Evolutionary conservation across 2,329 filamentous ascomycete species (phyloP).

Genomic region (Penicillium decumbens): DNA sequence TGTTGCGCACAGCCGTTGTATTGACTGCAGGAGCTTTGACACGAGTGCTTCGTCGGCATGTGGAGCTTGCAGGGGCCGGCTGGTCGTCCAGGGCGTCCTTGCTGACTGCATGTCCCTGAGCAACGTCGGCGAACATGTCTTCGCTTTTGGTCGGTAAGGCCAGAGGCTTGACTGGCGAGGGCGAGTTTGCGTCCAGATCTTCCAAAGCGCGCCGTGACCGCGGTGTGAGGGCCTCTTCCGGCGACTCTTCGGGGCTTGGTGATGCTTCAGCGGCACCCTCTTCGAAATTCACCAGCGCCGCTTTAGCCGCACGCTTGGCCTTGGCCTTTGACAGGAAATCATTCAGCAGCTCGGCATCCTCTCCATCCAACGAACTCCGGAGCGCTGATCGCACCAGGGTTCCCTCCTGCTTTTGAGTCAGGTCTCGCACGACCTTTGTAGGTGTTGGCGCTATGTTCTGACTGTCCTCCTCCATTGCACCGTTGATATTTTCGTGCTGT

Average conservation of each 20-base stretch:
- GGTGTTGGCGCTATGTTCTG: conserved; percentile 5
- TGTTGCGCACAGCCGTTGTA: conserved; percentile 31
- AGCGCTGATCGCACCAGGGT: conserved; percentile 36
- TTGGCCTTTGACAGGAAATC: conserved; percentile 41
- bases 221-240: conserved; percentile 27
- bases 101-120: conserved; percentile 11
- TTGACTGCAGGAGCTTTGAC: conserved; percentile 24
- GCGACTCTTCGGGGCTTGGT: conserved; percentile 14
- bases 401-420: conserved; percentile 31
- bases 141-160: conserved; percentile 29
- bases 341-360: conserved; percentile 39
- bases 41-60: conserved; percentile 37
- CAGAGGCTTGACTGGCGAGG: conserved; percentile 33
- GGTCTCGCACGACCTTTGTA: conserved; percentile 21
- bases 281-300: conserved; percentile 19
- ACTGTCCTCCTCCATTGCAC: neutral
- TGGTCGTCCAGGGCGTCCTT: conserved; percentile 21
- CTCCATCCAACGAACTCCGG: conserved; percentile 36
- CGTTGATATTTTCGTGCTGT: neutral
- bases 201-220: conserved; percentile 35
- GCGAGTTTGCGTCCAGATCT: conserved; percentile 37
- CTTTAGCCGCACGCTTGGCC: conserved; percentile 40
- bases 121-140: conserved; percentile 8
- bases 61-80: conserved; percentile 24
- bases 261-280: conserved; percentile 13